Evolutionary conservation across 129 eudicot species (phyloP).

Genomic region (carrot (Daucus carota)): DH1_v3.0 NC_030383.2:11912501-11913000

Average conservation of each 20-base stretch:
- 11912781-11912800: constrained; percentile 66
- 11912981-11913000: constrained; percentile 64
- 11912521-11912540: constrained; percentile 56
- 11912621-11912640: no score
- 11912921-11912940: neutral
- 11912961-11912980: constrained; percentile 30
- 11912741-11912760: constrained; percentile 48
- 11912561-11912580: constrained; percentile 77
- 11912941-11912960: neutral
- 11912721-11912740: constrained; percentile 19
- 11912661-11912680: constrained; percentile 81
- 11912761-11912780: constrained; percentile 36
- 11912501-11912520: constrained; percentile 65
- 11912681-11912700: constrained; percentile 52
- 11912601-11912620: no score
- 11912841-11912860: constrained; percentile 52
- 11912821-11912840: constrained; percentile 63
- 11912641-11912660: neutral
- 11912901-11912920: constrained; percentile 26
- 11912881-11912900: constrained; percentile 72
- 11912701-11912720: constrained; percentile 34
- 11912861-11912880: constrained; percentile 78
- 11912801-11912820: constrained; percentile 62
- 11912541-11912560: constrained; percentile 54
- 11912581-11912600: constrained; percentile 40